phyloP scores from a whole-genome alignment of 2,329 filamentous ascomycete genomes.

The Fusarium verrucosum region DNA sequence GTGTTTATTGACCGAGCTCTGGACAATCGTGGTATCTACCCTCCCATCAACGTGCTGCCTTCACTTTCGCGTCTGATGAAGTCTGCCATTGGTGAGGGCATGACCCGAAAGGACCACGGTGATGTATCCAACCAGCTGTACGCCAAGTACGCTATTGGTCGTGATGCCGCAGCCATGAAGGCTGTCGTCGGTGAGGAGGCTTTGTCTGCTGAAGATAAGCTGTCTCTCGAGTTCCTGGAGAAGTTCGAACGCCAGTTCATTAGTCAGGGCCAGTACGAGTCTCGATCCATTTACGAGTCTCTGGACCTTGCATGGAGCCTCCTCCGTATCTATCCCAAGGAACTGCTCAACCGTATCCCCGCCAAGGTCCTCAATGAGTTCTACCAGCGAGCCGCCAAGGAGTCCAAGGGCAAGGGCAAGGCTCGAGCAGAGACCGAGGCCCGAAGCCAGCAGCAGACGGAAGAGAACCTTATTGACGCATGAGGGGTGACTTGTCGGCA shows the following conservation, averaged over 20 bases:
- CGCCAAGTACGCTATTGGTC: conserved; percentile 98
- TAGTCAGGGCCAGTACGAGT: conserved; percentile 89
- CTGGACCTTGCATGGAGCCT: conserved; percentile 96
- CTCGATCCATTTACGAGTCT: conserved; percentile 89
- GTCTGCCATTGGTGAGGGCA: conserved; percentile 96
- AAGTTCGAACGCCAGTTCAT: conserved; percentile 99
- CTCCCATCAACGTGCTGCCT: conserved; percentile 97
- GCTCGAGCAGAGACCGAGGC: conserved; percentile 56
- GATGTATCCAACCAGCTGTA: conserved; percentile 99
- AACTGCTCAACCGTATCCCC: conserved; percentile 93
- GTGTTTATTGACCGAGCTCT: conserved; percentile 96
- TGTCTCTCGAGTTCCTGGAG: conserved; percentile 96
- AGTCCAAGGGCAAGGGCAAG: conserved; percentile 71
- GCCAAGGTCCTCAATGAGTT: conserved; percentile 84
- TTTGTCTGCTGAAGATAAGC: conserved; percentile 93
- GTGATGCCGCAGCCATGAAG: conserved; percentile 98
- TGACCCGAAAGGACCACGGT: conserved; percentile 95
- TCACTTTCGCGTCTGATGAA: conserved; percentile 99
- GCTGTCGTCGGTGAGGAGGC: conserved; percentile 99
- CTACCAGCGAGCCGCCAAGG: conserved; percentile 74
- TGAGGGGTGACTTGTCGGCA: conserved; percentile 46
- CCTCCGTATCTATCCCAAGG: conserved; percentile 97
- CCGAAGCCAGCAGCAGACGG: conserved; percentile 55
- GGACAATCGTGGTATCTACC: conserved; percentile 97
- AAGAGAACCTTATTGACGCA: conserved; percentile 70